Percentiles rank a stretch among this genome's conserved stretches.
phyloP scores from a whole-genome alignment of 352 stramenopile species.

The Globisporangium heterothallicum region DNA sequence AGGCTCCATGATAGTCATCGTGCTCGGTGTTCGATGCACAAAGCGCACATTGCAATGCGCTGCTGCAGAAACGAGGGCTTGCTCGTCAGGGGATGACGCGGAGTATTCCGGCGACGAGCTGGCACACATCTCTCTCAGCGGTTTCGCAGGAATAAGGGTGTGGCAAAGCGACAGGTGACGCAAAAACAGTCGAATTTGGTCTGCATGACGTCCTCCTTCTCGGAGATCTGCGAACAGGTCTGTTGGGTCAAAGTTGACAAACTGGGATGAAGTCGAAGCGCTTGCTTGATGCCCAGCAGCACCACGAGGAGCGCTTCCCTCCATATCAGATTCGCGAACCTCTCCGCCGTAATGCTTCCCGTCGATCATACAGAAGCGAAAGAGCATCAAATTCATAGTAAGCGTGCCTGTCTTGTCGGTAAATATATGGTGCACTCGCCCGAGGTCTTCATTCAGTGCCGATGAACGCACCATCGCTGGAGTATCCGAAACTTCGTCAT shows the following conservation, averaged over 20 bases:
- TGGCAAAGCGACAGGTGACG: slow-evolving; percentile 78
- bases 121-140: slow-evolving; percentile 65
- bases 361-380: slow-evolving; percentile 94
- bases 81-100: slow-evolving; percentile 76
- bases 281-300: neutral
- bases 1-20: slow-evolving; percentile 49
- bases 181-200: slow-evolving; percentile 54
- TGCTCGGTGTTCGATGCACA: slow-evolving; percentile 61
- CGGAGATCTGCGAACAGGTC: slow-evolving; percentile 60
- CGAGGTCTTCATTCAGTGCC: slow-evolving; percentile 90
- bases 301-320: slow-evolving; percentile 13
- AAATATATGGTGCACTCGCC: slow-evolving; percentile 89
- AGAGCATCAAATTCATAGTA: slow-evolving; percentile 95
- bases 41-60: slow-evolving; percentile 76
- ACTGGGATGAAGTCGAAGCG: slow-evolving; percentile 15
- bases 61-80: slow-evolving; percentile 68
- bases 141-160: slow-evolving; percentile 70
- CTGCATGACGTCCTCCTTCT: slow-evolving; percentile 25
- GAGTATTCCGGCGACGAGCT: slow-evolving; percentile 73
- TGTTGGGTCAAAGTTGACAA: slow-evolving; percentile 67
- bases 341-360: slow-evolving; percentile 89
- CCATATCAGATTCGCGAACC: slow-evolving; percentile 48
- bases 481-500: slow-evolving; percentile 88
- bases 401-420: slow-evolving; percentile 95
- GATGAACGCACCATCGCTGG: slow-evolving; percentile 75